Conservation (phyloP, 148 eudicot genomes). For the Agrostemma githago region DNA sequence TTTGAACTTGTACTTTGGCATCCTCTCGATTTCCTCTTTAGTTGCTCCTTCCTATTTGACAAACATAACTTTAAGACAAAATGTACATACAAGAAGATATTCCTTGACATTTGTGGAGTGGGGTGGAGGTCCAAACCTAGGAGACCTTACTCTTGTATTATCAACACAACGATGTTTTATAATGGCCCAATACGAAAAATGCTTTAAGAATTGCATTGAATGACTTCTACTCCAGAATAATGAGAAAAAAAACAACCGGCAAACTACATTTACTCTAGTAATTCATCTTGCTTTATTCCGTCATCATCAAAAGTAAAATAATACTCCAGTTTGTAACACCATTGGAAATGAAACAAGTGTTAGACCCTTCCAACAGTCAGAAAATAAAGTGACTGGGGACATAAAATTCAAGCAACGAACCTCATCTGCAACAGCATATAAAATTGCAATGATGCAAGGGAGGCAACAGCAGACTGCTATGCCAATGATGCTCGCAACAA, state of each 20-base stretch:
- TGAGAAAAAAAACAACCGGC: not conserved
- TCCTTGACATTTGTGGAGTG: not conserved
- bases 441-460: conserved; percentile 84
- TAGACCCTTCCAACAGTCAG: not conserved
- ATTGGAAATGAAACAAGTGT: not conserved
- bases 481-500: conserved; percentile 88
- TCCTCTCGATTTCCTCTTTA: conserved; percentile 78
- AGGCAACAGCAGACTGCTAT: conserved; percentile 91
- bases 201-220: not conserved
- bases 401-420: conserved; percentile 32
- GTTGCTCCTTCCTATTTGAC: conserved; percentile 81
- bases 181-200: not conserved
- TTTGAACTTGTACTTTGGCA: conserved; percentile 66
- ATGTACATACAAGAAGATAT: not conserved
- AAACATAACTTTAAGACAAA: conserved; percentile 6
- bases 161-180: not conserved
- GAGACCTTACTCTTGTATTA: not conserved
- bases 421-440: conserved; percentile 95
- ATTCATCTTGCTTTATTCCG: not conserved
- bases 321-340: not conserved
- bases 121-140: not conserved
- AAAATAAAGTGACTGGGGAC: conserved; percentile 1
- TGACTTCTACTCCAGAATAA: not conserved
- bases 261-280: not conserved
- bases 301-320: not conserved